Evolutionary conservation across 495 filamentous ascomycete genomes (phyloP), one percentile per base, ranked within the genome.

Genomic region (Tuber brumale): DNA sequence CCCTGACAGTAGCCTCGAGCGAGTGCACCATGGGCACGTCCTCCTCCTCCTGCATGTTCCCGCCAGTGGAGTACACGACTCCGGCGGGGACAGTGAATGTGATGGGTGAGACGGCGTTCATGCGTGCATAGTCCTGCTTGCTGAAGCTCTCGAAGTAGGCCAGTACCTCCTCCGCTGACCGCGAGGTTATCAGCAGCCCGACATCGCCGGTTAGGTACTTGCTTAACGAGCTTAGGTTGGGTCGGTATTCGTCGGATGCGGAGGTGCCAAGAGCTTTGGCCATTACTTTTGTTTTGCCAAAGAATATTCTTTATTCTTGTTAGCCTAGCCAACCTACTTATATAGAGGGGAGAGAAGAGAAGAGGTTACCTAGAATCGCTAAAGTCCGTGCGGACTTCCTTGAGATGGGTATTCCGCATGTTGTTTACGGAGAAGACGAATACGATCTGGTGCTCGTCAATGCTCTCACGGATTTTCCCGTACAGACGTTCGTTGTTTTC

Each of bases 261-360:
- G 85, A 90, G 69, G 86, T 86, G 80, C 94, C 95, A 18, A 99
- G 91, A 72, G 95, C 93, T 85, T 93, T 91, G 75, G 93, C 91
- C 92, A 97, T 98, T 82, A 97, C 94, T 86, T 97, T 97, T 70
- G 95, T 98, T 85, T 97, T 98, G 84, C 95, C 95, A 85, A 97
- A 97, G 89, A 97, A 97, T 83, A 99, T 84, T 76, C 95, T 94
- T 75, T 71, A 41, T 39, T 57, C 70, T 41, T 76, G 61, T 76
- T 61, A 73, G 66, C 48, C 43, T 73, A 57, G 39, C 57, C 39
- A 61, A 45, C 31, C 8, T 44, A 69, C 43, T 44, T 70, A 51
- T 43, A 27, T 43, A 21, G 19, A 7, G 3, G 37, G 72, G 27
- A 27, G 27, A 69, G 42, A 48, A 46, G 14, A 42, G 57, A 70